phyloP scores from a whole-genome alignment of 148 eudicot species.

The Cornus controversa region DNA sequence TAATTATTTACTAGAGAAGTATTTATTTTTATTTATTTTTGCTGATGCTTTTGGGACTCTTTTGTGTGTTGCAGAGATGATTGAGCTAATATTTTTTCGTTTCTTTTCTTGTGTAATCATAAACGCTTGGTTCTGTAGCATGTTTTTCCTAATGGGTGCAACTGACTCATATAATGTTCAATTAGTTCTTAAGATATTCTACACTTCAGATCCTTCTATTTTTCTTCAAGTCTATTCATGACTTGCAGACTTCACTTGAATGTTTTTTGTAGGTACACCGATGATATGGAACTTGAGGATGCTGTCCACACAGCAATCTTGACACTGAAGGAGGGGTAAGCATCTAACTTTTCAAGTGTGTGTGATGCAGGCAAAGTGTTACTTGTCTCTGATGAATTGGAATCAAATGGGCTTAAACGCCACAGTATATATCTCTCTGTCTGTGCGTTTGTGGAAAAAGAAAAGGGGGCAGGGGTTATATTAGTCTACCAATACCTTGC shows the following conservation, averaged over 20 bases:
- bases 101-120: not conserved
- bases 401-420: not conserved
- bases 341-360: not conserved
- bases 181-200: not conserved
- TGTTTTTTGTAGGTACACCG: constrained; percentile 69
- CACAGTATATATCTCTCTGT: too few species aligned
- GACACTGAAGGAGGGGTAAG: constrained; percentile 98
- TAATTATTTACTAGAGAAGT: too few species aligned
- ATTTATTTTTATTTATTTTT: too few species aligned
- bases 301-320: constrained; percentile 98
- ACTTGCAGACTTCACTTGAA: not conserved
- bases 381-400: not conserved
- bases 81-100: too few species aligned
- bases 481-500: not conserved
- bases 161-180: not conserved
- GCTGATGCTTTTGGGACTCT: too few species aligned
- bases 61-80: too few species aligned
- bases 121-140: not conserved
- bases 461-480: too few species aligned
- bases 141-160: not conserved
- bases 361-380: not conserved
- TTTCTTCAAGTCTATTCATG: not conserved
- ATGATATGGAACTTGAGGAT: constrained; percentile 99
- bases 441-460: not conserved
- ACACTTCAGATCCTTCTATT: not conserved